A percentile compares a stretch with the other conserved stretches of the same genome.
phyloP scores from a whole-genome alignment of 2,329 filamentous ascomycete genomes.

The Aulographum hederae region DNA sequence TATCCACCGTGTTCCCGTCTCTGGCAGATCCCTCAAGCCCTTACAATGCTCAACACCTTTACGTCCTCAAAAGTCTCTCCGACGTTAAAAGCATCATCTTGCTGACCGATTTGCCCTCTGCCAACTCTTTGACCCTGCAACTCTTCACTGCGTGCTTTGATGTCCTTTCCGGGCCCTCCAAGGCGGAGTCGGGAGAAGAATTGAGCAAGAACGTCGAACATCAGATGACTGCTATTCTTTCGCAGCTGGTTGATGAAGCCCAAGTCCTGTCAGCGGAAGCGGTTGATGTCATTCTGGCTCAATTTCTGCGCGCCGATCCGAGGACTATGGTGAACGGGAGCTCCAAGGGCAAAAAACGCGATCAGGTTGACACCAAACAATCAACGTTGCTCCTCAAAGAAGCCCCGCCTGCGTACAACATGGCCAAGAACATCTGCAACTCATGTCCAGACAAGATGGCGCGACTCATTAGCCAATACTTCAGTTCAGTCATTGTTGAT shows the following conservation, averaged over 20 bases:
- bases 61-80: constrained; percentile 71
- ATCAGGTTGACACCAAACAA: constrained; percentile 52
- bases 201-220: constrained; percentile 87
- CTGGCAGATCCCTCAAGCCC: constrained; percentile 73
- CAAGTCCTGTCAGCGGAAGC: constrained; percentile 60
- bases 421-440: constrained; percentile 90
- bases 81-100: constrained; percentile 92
- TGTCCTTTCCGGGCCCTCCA: constrained; percentile 63
- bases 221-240: constrained; percentile 72
- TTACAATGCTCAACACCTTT: constrained; percentile 86
- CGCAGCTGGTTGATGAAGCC: constrained; percentile 74
- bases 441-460: constrained; percentile 85
- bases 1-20: constrained; percentile 65
- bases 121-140: constrained; percentile 59
- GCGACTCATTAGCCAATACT: constrained; percentile 85
- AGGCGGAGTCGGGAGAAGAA: constrained; percentile 57
- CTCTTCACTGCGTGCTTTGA: constrained; percentile 88
- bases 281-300: constrained; percentile 83
- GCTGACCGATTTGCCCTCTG: constrained; percentile 68
- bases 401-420: constrained; percentile 82
- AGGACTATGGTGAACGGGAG: constrained; percentile 23
- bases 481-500: constrained; percentile 90
- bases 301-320: constrained; percentile 79
- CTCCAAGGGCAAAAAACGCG: constrained; percentile 33
- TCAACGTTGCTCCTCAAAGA: constrained; percentile 72